phyloP scores from a whole-genome alignment of 2,329 filamentous ascomycete genomes.

The Saccharata proteae region DNA sequence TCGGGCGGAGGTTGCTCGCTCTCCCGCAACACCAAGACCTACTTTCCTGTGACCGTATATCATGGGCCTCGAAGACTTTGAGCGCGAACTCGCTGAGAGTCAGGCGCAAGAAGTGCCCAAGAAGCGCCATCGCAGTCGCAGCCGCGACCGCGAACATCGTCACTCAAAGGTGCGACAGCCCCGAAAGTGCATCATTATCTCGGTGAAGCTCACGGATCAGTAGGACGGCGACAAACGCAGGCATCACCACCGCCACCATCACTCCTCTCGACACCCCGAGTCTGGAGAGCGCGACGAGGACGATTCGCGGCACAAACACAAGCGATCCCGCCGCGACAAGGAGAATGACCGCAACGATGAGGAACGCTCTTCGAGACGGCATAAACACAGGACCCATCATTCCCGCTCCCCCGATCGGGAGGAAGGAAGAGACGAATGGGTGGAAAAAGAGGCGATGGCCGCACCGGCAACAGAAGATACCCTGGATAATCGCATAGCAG shows the following conservation, averaged over 20 bases:
- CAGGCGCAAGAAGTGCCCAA: conserved; percentile 42
- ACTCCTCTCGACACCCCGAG: conserved; percentile 31
- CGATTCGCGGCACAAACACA: conserved; percentile 43
- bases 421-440: conserved; percentile 25
- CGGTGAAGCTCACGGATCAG: background rate
- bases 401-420: conserved; percentile 8
- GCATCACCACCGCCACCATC: conserved; percentile 35
- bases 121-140: conserved; percentile 32
- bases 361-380: conserved; percentile 13
- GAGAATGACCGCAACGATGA: conserved; percentile 31
- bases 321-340: conserved; percentile 47
- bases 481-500: conserved; percentile 30
- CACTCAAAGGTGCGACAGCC: conserved; percentile 15
- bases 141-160: conserved; percentile 20
- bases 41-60: too few species aligned
- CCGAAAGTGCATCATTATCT: background rate
- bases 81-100: conserved; percentile 59
- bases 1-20: too few species aligned
- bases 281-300: conserved; percentile 37
- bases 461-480: conserved; percentile 30
- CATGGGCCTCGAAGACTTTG: conserved; percentile 62
- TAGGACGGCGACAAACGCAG: conserved; percentile 27
- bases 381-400: conserved; percentile 11
- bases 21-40: too few species aligned
- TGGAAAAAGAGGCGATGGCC: conserved; percentile 31